Evolutionary conservation across 768 basidiomycete genomes (phyloP), one percentile per base, ranked within the genome.

Genomic region (Termitomyces sp.): DNA sequence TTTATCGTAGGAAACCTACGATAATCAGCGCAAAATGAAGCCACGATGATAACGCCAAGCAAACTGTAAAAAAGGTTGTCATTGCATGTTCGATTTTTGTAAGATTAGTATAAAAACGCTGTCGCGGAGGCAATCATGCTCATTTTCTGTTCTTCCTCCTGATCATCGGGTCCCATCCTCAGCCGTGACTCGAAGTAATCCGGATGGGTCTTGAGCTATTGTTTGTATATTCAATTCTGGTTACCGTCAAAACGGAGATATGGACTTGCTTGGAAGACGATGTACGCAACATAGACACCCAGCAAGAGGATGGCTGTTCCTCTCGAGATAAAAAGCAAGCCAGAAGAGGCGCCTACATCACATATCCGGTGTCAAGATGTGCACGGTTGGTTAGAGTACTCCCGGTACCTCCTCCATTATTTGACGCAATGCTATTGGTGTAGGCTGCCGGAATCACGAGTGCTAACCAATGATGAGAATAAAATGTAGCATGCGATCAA

Each of bases 361-460:
- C 46, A 50, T 23, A 43, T 29, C 15, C n/a, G 13, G 57, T 39
- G 42, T 60, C 44, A 56, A 57, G 25, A 31, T 16, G 23, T 1
- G 27, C 23, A 33, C 18, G 11, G 4, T 35, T 13, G 1, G 27
- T 42, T 7, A 53, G 57, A 32, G 23, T 38, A n/a, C 23, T 50
- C 25, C 35, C 51, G 29, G 33, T 29, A 59, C 60, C 59, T 56
- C n/a, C n/a, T n/a, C 38, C 25, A 16, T 53, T 53, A 32, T 52
- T 52, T 38, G n/a, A n/a, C n/a, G 49, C 25, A 36, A 67, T 64
- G 13, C 83, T 76, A 62, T 75, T 80, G 59, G 82, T 76, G 61
- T 91, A 96, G 3, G 94, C 94, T 35, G 94, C 94, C 31, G 94
- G 94, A 54, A 96, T 90, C 61, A 96, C 86, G 39, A 97, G 82